Percentiles rank a stretch among this genome's conserved stretches.
These are phyloP conservation scores for Coprinopsis strossmayeri DNA, from an alignment of 768 basidiomycete species.

Conservation along the genomic window DNA sequence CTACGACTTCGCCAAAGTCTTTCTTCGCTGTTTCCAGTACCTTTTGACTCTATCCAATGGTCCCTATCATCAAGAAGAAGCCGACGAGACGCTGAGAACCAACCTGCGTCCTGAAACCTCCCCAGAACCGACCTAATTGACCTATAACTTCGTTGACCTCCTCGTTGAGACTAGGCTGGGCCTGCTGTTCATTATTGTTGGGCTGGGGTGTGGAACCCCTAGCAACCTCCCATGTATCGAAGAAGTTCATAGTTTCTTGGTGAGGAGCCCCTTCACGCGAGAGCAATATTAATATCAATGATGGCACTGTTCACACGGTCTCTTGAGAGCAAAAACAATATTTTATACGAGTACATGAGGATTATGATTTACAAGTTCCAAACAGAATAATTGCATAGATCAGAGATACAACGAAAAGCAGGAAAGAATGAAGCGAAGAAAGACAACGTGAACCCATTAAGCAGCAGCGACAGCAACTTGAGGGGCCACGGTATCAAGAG, in stretches of 20 bases:
- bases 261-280: no score
- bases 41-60: slow-evolving; percentile 56
- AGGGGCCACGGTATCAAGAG: slow-evolving; percentile 15
- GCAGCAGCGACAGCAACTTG: slow-evolving; percentile 13
- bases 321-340: neutral
- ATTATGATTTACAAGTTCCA: no score
- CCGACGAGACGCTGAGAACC: neutral
- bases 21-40: slow-evolving; percentile 65
- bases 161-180: slow-evolving; percentile 63
- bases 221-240: slow-evolving; percentile 61
- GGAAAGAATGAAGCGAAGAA: neutral
- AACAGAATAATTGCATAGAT: no score
- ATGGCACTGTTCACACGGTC: slow-evolving; percentile 3
- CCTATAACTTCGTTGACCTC: slow-evolving; percentile 87
- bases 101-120: slow-evolving; percentile 85
- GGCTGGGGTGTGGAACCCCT: slow-evolving; percentile 41
- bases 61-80: neutral
- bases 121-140: slow-evolving; percentile 85
- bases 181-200: slow-evolving; percentile 20
- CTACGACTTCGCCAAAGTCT: slow-evolving; percentile 66
- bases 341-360: neutral
- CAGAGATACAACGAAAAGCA: no score
- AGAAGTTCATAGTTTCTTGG: slow-evolving; percentile 76
- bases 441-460: slow-evolving; percentile 2
- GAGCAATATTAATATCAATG: no score